Evolutionary conservation across 2,329 filamentous ascomycete genomes (phyloP).

Genomic region (Coniochaeta sp.): DNA sequence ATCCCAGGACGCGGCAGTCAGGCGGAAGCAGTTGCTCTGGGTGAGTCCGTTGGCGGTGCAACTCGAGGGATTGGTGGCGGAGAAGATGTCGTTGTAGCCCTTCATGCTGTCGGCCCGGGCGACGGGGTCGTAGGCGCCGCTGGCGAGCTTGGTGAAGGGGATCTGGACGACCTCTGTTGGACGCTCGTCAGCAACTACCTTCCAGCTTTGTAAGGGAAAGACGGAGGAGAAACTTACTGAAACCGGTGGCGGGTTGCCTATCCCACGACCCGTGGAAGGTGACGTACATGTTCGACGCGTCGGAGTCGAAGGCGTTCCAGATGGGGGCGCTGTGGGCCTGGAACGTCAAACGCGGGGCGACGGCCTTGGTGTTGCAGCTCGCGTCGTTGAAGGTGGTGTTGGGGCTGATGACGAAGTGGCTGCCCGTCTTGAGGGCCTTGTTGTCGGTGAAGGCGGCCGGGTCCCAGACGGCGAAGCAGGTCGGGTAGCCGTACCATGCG

Average conservation of each 20-base stretch:
- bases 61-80: constrained; percentile 16
- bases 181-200: neutral
- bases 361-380: constrained; percentile 23
- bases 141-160: constrained; percentile 19
- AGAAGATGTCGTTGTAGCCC: constrained; percentile 22
- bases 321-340: constrained; percentile 24
- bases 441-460: constrained; percentile 20
- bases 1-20: constrained; percentile 26
- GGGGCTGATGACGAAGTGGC: constrained; percentile 29
- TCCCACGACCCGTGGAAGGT: constrained; percentile 24
- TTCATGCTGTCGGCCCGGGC: constrained; percentile 20
- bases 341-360: constrained; percentile 29
- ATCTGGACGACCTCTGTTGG: constrained; percentile 18
- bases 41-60: constrained; percentile 27
- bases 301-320: constrained; percentile 21
- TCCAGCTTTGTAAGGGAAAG: neutral
- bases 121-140: constrained; percentile 21
- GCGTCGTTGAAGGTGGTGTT: constrained; percentile 28
- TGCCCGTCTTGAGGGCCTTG: constrained; percentile 22
- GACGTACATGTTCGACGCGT: constrained; percentile 25
- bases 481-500: constrained; percentile 44
- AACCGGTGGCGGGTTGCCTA: constrained; percentile 20
- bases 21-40: constrained; percentile 26
- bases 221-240: constrained; percentile 8
- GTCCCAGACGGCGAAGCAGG: constrained; percentile 14